phyloP scores from a whole-genome alignment of 2,329 filamentous ascomycete genomes.

The Ascochyta viciae-villosae region DNA sequence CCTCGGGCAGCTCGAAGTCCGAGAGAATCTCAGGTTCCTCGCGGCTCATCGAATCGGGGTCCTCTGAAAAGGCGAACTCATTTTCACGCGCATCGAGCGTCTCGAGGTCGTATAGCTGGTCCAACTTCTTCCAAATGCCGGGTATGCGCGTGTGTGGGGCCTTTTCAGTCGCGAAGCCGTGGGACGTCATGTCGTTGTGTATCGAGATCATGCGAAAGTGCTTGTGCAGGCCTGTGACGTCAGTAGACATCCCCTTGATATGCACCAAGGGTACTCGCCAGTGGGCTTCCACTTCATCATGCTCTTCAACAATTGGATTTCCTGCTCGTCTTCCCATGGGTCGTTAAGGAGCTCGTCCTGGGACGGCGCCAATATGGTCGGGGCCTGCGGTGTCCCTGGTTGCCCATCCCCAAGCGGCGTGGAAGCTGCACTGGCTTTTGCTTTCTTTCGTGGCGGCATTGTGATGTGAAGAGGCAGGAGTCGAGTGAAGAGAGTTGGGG shows the following conservation, averaged over 20 bases:
- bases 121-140: slow-evolving; percentile 89
- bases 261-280: slow-evolving; percentile 53
- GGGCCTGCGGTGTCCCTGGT: slow-evolving; percentile 50
- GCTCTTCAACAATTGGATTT: slow-evolving; percentile 89
- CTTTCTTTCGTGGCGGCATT: slow-evolving; percentile 77
- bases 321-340: slow-evolving; percentile 94
- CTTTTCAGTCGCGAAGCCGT: slow-evolving; percentile 73
- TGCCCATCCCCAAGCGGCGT: slow-evolving; percentile 57
- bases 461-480: slow-evolving; percentile 4
- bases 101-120: slow-evolving; percentile 82
- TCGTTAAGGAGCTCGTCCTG: slow-evolving; percentile 69
- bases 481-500: not conserved
- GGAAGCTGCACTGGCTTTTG: slow-evolving; percentile 63
- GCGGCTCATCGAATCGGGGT: slow-evolving; percentile 59
- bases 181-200: slow-evolving; percentile 45
- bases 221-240: slow-evolving; percentile 61
- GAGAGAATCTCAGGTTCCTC: slow-evolving; percentile 41
- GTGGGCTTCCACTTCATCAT: slow-evolving; percentile 97
- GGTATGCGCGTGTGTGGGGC: slow-evolving; percentile 84
- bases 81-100: slow-evolving; percentile 84
- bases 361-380: slow-evolving; percentile 52
- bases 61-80: slow-evolving; percentile 61
- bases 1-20: slow-evolving; percentile 54
- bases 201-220: slow-evolving; percentile 61
- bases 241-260: not conserved